Evolutionary conservation across 345 rosid genomes (phyloP).

Genomic region (Citrus mangshanensis): DNA sequence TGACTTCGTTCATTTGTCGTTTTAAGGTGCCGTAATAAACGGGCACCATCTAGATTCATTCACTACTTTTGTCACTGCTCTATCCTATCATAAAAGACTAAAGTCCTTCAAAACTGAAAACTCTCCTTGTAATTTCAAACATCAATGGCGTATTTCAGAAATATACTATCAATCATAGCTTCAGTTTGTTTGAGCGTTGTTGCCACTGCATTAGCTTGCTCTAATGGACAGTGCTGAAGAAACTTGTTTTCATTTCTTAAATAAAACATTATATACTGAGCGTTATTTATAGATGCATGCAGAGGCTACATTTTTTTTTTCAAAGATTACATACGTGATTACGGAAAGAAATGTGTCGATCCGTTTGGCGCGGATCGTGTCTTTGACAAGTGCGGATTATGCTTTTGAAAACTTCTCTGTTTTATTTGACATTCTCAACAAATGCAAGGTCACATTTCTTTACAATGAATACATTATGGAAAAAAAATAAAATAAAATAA

Average conservation of each 20-base stretch:
- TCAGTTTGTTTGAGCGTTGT: background rate
- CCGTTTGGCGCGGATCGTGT: too few species aligned
- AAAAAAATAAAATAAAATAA: too few species aligned
- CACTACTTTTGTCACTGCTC: background rate
- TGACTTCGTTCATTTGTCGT: background rate
- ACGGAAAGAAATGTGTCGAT: too few species aligned
- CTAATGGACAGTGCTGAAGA: conserved; percentile 12
- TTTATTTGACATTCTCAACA: too few species aligned
- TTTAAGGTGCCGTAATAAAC: background rate
- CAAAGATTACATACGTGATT: too few species aligned
- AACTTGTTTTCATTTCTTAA: too few species aligned
- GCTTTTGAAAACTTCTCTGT: too few species aligned
- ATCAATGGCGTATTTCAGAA: background rate
- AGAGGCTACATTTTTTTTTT: too few species aligned
- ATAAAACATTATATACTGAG: too few species aligned
- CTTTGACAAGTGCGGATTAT: too few species aligned
- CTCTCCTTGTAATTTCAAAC: background rate
- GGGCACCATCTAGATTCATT: background rate
- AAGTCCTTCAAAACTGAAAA: background rate
- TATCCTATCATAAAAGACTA: background rate
- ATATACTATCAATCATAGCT: background rate
- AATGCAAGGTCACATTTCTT: conserved; percentile 8
- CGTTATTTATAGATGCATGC: too few species aligned
- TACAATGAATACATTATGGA: background rate
- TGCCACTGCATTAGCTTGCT: conserved; percentile 7